Base-by-base conservation (phyloP, 2,329 filamentous ascomycete species). In the Aspergillus sojae region DNA sequence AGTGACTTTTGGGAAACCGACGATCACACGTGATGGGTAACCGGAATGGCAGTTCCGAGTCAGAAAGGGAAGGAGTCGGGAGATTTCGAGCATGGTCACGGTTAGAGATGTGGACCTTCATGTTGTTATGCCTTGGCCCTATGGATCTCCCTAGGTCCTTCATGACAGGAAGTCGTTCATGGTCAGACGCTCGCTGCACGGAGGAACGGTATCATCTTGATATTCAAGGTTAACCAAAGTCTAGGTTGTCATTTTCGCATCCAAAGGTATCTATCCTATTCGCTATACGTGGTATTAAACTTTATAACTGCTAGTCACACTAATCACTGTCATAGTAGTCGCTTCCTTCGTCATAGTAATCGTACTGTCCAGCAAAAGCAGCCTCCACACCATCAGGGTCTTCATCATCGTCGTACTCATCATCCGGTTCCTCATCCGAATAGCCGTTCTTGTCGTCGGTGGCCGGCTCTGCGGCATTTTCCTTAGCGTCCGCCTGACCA, bases 291-390 rank as follows among this genome's bases (percentile, higher is more conserved):
- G 14, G n/a, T 21, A 55, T 14, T 39, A 39, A 55, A 23, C 52
- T 55, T 26, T 39, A 39, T 26, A 41, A n/a, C 16, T 10, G 19
- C 32, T 30, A 55, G 16, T 30, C 52, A 39, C 19, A 34, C 62
- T 62, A 72, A 63, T 77, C 72, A 65, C 70, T 74, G 60, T 73
- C 72, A 61, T 78, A 74, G 52, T 62, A 62, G 41, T 78, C 77
- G 58, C 72, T 74, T n/a, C 66, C 73, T 30, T 75, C 73, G 55
- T 73, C 70, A 30, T 75, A 72, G 57, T 75, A 72, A 61, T 73
- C 68, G 52, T 79, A 80, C 9, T 72, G 70, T 11, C 78, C 78
- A 28, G 77, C 73, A 67, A 80, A 77, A 7, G 77, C 77, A 45
- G 71, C 75, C 7, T 79, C 74, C 39, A 79, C 53, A 21, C 71